Evolutionary conservation across 2,329 filamentous ascomycete species (phyloP).

Genomic region (Beauveria pseudobassiana): DNA sequence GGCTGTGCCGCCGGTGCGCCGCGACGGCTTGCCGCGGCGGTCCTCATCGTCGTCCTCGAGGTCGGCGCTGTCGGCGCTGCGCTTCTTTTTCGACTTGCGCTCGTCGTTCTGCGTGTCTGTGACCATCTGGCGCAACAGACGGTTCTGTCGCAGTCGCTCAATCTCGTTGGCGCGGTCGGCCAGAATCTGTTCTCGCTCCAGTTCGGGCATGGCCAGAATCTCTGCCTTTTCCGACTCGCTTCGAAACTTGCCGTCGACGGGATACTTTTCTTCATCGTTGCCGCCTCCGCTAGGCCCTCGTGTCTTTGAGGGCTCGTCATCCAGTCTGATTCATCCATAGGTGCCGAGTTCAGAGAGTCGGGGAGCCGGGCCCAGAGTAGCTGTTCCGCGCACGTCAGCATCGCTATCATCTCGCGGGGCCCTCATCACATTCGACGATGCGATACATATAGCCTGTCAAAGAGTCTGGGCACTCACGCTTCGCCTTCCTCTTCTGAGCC

Average conservation of each 20-base stretch:
- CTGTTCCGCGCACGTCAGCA: constrained; percentile 32
- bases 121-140: constrained; percentile 71
- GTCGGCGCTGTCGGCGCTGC: constrained; percentile 72
- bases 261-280: constrained; percentile 62
- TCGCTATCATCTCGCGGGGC: constrained; percentile 6
- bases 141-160: constrained; percentile 74
- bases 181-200: constrained; percentile 83
- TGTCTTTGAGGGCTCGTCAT: constrained; percentile 38
- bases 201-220: constrained; percentile 81
- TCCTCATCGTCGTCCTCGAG: constrained; percentile 56
- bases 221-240: constrained; percentile 65
- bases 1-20: constrained; percentile 56
- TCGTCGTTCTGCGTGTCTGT: constrained; percentile 56
- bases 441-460: background rate
- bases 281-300: constrained; percentile 31
- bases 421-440: background rate
- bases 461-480: constrained; percentile 26
- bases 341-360: constrained; percentile 70
- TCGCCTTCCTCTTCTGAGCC: constrained; percentile 58
- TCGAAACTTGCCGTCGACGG: constrained; percentile 79
- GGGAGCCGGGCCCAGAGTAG: constrained; percentile 61
- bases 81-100: constrained; percentile 54
- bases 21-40: constrained; percentile 56
- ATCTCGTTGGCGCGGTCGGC: constrained; percentile 80
- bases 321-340: constrained; percentile 82